Conservation (phyloP, 1,284 basidiomycete genomes). For the Heterobasidion occidentale region DNA sequence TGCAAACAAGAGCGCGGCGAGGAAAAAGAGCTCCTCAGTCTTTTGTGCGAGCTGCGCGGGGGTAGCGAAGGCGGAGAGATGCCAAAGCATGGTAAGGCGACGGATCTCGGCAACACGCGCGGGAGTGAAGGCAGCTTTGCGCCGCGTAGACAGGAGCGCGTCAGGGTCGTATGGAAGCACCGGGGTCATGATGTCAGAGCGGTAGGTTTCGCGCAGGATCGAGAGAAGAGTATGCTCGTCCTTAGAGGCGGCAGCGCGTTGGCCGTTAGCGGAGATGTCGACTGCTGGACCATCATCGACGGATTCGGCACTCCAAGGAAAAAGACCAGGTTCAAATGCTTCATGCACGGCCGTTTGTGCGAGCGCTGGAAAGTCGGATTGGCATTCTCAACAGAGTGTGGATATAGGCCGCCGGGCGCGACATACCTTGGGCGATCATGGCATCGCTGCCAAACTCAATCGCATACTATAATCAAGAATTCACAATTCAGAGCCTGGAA, state of each 20-base stretch:
- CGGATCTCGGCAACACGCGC: conserved; percentile 38
- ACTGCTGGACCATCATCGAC: neutral
- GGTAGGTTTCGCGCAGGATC: conserved; percentile 46
- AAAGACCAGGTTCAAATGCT: conserved; percentile 25
- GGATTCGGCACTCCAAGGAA: conserved; percentile 14
- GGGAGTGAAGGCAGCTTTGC: conserved; percentile 27
- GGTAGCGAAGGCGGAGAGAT: conserved; percentile 16
- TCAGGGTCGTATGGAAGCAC: conserved; percentile 46
- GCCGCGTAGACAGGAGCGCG: conserved; percentile 28
- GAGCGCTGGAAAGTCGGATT: conserved; percentile 28
- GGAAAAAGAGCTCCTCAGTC: conserved; percentile 47
- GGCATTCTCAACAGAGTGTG: neutral
- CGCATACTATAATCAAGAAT: conserved; percentile 33
- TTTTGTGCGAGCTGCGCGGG: conserved; percentile 30
- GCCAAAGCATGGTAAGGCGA: conserved; percentile 41
- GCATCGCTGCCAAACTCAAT: conserved; percentile 50
- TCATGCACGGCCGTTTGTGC: conserved; percentile 46
- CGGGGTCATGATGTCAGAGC: conserved; percentile 41
- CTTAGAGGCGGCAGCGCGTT: conserved; percentile 9
- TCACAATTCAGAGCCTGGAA: neutral
- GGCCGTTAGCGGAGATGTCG: conserved; percentile 7
- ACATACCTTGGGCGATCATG: conserved; percentile 44
- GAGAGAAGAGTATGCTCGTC: conserved; percentile 32
- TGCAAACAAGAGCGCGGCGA: conserved; percentile 43
- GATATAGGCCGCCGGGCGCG: neutral